These are phyloP conservation scores for Trichoderma sp. DNA, from an alignment of 2,329 filamentous ascomycete genomes.

Conservation along the genomic window DNA sequence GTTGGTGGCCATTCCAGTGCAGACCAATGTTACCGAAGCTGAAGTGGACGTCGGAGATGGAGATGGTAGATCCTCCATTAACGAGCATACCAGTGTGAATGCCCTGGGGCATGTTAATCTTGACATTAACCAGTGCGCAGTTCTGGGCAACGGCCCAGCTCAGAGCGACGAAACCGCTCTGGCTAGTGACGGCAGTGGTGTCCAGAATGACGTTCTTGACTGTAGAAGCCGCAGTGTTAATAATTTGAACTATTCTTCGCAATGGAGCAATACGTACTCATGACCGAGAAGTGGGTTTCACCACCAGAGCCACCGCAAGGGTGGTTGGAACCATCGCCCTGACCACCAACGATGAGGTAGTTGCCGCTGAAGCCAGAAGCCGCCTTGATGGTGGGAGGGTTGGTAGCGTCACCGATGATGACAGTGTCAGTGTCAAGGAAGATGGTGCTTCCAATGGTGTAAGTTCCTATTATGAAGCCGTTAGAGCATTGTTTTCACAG, in stretches of 20 bases:
- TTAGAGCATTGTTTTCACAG: not conserved
- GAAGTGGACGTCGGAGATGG: conserved; percentile 22
- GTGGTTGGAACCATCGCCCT: conserved; percentile 19
- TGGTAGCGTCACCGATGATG: conserved; percentile 71
- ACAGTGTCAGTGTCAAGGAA: conserved; percentile 57
- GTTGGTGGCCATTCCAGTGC: conserved; percentile 23
- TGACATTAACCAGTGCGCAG: conserved; percentile 24
- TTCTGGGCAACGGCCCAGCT: conserved; percentile 26
- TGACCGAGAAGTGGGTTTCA: conserved; percentile 25
- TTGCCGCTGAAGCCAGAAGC: conserved; percentile 61
- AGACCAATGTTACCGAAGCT: conserved; percentile 23
- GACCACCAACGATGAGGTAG: conserved; percentile 23
- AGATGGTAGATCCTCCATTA: conserved; percentile 22
- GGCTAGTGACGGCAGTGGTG: conserved; percentile 22
- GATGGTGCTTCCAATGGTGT: conserved; percentile 21
- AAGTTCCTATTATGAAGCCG: conserved; percentile 16
- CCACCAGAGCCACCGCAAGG: conserved; percentile 22
- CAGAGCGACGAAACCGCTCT: conserved; percentile 20
- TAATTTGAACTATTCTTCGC: not conserved
- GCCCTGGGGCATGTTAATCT: conserved; percentile 19
- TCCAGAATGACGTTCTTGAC: conserved; percentile 25
- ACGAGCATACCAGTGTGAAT: conserved; percentile 23
- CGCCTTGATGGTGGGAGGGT: conserved; percentile 68
- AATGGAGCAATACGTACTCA: conserved; percentile 20
- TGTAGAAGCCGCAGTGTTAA: not conserved